Evolutionary conservation across 2,329 filamentous ascomycete genomes (phyloP), one percentile per base, ranked within the genome.

Genomic region (Diaporthe citriasiana): DNA sequence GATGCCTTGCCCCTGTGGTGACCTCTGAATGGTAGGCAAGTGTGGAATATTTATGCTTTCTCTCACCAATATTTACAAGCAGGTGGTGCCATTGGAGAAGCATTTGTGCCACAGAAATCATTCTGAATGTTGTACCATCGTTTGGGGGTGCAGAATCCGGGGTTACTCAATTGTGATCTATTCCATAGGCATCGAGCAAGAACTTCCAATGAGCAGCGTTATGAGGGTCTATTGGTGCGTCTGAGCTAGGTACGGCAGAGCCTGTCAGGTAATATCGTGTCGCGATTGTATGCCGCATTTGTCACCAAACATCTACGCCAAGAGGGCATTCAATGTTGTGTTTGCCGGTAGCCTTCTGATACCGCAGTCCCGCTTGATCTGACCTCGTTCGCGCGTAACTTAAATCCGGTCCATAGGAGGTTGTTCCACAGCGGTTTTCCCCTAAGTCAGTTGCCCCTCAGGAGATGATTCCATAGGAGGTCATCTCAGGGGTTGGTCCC

Each of bases 81-180:
- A 10, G 22, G 12, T 27, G 7, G 30, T 27, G 27, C 53, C 27
- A 13, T 15, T 25, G 19, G 25, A 38, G 25, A 22, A 9, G n/a
- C 9, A 17, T 5, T 17, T 27, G 66, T 51, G 22, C 25, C 30
- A 27, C 25, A 17, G 19, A 38, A 12, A 17, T 27, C 4, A 33
- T 55, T 42, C 22, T 33, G 19, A 30, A 35, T 45, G n/a, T 33
- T 33, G 45, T 22, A 63, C 22, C 33, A 63, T 33, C 30, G 42
- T 45, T 40, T 51, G 40, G 33, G 42, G 22, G 33, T 40, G 50
- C 56, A 27, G 33, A 10, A 51, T 19, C 55, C 45, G 33, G 25
- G 53, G 69, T 42, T 53, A 22, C 53, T n/a, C 42, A 4, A 53
- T 30, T 63, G 69, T 51, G 33, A 53, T 17, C 45, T 33, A 66